Conservation (phyloP, 179 eudicot genomes). For the Silene noctiflora region DNA sequence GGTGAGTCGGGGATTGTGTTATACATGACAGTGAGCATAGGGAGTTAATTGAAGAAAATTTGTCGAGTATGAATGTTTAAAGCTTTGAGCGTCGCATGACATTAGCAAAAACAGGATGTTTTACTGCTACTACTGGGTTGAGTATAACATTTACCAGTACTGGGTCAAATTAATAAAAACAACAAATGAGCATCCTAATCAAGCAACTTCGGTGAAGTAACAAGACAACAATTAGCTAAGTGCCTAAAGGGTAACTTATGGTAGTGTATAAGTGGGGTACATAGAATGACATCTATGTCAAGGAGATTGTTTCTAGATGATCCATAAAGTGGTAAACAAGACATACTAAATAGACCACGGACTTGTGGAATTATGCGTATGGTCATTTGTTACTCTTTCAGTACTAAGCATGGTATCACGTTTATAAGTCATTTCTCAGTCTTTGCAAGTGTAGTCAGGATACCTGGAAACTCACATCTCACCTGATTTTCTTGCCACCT, state of each 20-base stretch:
- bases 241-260: neutral
- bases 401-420: neutral
- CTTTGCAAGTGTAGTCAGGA: neutral
- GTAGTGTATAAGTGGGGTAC: neutral
- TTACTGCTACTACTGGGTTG: neutral
- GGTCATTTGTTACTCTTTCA: no score
- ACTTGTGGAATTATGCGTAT: neutral
- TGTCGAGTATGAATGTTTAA: neutral
- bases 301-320: neutral
- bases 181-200: neutral
- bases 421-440: neutral
- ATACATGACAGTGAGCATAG: neutral
- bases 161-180: neutral
- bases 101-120: neutral
- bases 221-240: neutral
- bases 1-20: neutral
- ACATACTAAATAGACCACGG: neutral
- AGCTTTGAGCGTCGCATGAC: neutral
- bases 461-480: neutral
- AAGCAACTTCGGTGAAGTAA: neutral
- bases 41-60: neutral
- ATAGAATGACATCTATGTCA: neutral
- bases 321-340: neutral
- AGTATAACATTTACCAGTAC: neutral
- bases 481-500: slow-evolving; percentile 2